phyloP scores from a whole-genome alignment of 305 asterid species.

The Fraxinus angustifolia region DNA sequence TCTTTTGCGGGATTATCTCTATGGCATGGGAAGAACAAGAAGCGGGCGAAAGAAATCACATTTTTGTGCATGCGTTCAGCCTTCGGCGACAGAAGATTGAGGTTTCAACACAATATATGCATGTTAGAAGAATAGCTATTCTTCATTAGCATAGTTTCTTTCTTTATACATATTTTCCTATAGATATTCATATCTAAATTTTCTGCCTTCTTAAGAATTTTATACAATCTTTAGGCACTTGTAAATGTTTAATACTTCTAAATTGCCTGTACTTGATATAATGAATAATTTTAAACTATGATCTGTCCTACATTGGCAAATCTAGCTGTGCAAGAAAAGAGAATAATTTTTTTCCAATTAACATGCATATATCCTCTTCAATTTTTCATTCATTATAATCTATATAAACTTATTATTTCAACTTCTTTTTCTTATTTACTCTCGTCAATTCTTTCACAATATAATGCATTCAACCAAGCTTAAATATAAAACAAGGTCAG shows the following conservation, averaged over 20 bases:
- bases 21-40: slow-evolving; percentile 47
- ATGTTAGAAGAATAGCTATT: slow-evolving; percentile 6
- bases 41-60: slow-evolving; percentile 51
- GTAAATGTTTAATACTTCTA: slow-evolving; percentile 18
- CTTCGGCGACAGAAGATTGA: slow-evolving; percentile 67
- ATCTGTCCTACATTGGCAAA: background rate
- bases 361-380: background rate
- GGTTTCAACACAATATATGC: slow-evolving; percentile 6
- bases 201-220: background rate
- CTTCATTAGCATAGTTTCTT: slow-evolving; percentile 19
- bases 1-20: slow-evolving; percentile 66
- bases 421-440: background rate
- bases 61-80: slow-evolving; percentile 79
- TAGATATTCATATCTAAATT: slow-evolving; percentile 16
- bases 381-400: background rate
- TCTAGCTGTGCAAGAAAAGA: background rate
- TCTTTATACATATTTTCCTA: background rate
- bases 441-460: background rate
- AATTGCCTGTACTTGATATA: background rate
- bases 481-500: background rate
- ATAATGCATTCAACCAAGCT: background rate
- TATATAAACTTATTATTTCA: background rate
- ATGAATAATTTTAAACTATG: background rate
- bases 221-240: slow-evolving; percentile 17
- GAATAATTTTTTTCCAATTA: background rate